A percentile compares a stretch with the other conserved stretches of the same genome.
Conservation (phyloP, 805 yeast species). For the Yarrowia hollandica region DNA sequence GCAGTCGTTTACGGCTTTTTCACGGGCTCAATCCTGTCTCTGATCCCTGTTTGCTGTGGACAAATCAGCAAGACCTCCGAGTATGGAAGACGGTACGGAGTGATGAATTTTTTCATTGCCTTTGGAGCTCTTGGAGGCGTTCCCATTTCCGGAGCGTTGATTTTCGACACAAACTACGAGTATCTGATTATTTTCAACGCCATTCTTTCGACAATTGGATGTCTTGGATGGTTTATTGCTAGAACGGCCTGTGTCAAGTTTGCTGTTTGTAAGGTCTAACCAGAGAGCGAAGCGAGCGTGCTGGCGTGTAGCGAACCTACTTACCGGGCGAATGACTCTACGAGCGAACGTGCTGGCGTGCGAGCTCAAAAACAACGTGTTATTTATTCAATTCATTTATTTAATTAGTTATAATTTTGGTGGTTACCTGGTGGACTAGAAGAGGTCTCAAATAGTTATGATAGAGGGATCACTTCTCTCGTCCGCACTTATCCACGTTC, state of each 20-base stretch:
- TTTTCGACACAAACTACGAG: conserved; percentile 34
- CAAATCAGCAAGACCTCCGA: conserved; percentile 56
- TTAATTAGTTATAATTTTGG: no score
- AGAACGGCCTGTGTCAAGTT: conserved; percentile 22
- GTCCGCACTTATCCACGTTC: no score
- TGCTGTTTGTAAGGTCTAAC: not conserved
- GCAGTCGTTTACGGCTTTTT: conserved; percentile 55
- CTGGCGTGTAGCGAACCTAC: not conserved
- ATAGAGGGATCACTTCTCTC: no score
- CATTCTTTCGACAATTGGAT: conserved; percentile 16
- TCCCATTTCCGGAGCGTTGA: conserved; percentile 53
- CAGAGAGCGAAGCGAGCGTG: not conserved
- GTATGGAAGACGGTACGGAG: conserved; percentile 57
- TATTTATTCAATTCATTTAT: no score
- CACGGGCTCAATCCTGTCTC: conserved; percentile 56
- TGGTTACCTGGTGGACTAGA: no score
- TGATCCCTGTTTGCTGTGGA: conserved; percentile 61
- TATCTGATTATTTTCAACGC: conserved; percentile 30
- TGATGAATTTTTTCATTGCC: conserved; percentile 60
- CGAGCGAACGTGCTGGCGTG: no score
- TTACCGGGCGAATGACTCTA: no score
- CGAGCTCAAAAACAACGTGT: no score
- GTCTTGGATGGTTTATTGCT: conserved; percentile 10
- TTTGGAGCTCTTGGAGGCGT: conserved; percentile 50
- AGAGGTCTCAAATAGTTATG: no score